Evolutionary conservation across 768 basidiomycete species (phyloP).

Genomic region (Kwoniella dejecticola): DNA sequence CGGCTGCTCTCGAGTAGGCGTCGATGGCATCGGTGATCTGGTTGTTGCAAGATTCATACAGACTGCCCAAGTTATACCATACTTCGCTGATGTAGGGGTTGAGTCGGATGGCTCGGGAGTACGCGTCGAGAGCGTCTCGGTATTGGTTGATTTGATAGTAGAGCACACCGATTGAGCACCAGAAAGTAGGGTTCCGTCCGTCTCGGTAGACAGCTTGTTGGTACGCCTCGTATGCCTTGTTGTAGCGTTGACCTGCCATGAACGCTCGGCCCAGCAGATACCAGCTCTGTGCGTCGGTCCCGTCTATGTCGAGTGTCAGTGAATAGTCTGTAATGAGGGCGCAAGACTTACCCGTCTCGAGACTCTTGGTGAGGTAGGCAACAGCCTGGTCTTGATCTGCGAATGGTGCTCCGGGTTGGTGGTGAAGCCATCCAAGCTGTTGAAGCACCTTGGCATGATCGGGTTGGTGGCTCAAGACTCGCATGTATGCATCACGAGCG

Average conservation of each 20-base stretch:
- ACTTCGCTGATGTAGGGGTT: constrained; percentile 95
- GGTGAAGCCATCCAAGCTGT: constrained; percentile 96
- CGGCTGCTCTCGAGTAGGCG: constrained; percentile 91
- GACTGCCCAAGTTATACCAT: constrained; percentile 94
- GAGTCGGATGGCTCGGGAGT: constrained; percentile 97
- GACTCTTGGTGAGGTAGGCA: constrained; percentile 85
- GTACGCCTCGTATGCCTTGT: constrained; percentile 99
- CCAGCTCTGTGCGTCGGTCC: constrained; percentile 96
- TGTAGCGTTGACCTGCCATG: constrained; percentile 98
- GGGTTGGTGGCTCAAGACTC: constrained; percentile 89
- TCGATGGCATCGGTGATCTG: constrained; percentile 98
- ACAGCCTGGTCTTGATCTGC: constrained; percentile 95
- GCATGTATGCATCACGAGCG: constrained; percentile 94
- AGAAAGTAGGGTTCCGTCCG: constrained; percentile 97
- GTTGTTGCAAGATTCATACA: constrained; percentile 98
- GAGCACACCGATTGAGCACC: constrained; percentile 98
- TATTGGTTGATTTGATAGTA: constrained; percentile 99
- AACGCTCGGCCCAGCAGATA: constrained; percentile 97
- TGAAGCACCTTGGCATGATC: constrained; percentile 95
- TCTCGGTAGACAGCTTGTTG: constrained; percentile 99
- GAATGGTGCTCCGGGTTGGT: constrained; percentile 91
- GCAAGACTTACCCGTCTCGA: constrained; percentile 78
- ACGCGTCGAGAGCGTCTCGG: constrained; percentile 96
- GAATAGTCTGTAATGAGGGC: not conserved
- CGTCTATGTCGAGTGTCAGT: constrained; percentile 62